phyloP scores from a whole-genome alignment of 305 asterid species.

The Plantago lanceolata region DNA sequence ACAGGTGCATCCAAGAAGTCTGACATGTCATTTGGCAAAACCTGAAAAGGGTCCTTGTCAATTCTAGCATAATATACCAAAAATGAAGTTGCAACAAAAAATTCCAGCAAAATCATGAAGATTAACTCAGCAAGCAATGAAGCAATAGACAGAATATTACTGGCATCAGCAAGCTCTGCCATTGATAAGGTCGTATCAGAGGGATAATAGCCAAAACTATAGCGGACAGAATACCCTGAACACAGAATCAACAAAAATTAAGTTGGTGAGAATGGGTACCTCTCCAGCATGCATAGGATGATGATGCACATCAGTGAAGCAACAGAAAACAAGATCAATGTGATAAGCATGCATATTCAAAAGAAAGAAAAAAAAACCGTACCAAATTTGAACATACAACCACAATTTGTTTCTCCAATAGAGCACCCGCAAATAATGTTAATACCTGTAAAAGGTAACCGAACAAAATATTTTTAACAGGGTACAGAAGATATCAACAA shows the following conservation, averaged over 20 bases:
- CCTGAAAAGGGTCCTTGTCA: constrained; percentile 43
- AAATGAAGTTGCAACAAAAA: constrained; percentile 7
- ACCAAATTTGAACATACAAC: constrained; percentile 90
- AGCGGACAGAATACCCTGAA: constrained; percentile 91
- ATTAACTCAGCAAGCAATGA: constrained; percentile 16
- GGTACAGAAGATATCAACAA: constrained; percentile 10
- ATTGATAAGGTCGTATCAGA: constrained; percentile 92
- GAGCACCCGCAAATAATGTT: constrained; percentile 81
- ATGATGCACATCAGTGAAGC: constrained; percentile 2
- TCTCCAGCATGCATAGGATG: constrained; percentile 13
- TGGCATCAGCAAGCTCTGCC: constrained; percentile 99
- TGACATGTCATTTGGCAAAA: constrained; percentile 96
- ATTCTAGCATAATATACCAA: constrained; percentile 11
- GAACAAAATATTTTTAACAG: constrained; percentile 17
- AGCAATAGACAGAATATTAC: constrained; percentile 42
- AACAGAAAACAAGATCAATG: not conserved
- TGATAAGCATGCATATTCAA: not conserved
- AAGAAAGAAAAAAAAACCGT: constrained; percentile 25
- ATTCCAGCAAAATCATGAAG: not conserved
- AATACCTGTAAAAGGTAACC: constrained; percentile 57
- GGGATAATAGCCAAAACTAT: constrained; percentile 80
- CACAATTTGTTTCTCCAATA: constrained; percentile 88
- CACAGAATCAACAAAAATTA: constrained; percentile 24
- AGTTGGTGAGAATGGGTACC: constrained; percentile 5
- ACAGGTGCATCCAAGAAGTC: constrained; percentile 99